These are phyloP conservation scores for Moesziomyces parantarcticus DNA, from an alignment of 1,284 basidiomycete species.

Conservation along the genomic window DNA sequence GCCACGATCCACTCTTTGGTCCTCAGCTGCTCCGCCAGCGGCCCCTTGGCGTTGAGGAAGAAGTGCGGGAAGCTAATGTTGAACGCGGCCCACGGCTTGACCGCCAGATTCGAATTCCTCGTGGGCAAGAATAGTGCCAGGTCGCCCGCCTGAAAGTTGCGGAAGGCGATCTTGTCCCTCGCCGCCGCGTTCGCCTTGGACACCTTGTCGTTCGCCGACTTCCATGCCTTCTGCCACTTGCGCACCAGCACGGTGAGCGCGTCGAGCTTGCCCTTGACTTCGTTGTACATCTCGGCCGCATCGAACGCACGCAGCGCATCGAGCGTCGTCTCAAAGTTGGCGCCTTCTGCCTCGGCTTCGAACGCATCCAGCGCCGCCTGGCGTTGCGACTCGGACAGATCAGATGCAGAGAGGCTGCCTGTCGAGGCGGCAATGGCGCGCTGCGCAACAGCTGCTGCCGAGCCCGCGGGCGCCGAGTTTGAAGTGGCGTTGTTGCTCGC, in stretches of 20 bases:
- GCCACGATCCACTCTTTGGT: conserved; percentile 88
- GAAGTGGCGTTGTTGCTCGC: conserved; percentile 9
- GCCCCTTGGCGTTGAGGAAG: conserved; percentile 82
- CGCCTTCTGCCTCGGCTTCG: conserved; percentile 37
- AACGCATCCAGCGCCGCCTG: conserved; percentile 52
- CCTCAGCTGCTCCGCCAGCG: conserved; percentile 77
- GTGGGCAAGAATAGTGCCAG: conserved; percentile 95
- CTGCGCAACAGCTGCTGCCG: conserved; percentile 22
- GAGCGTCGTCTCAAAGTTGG: conserved; percentile 44
- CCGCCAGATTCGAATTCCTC: conserved; percentile 78
- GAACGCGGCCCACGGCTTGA: conserved; percentile 63
- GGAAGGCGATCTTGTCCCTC: conserved; percentile 70
- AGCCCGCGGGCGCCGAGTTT: conserved; percentile 6
- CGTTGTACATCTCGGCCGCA: conserved; percentile 80
- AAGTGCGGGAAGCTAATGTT: conserved; percentile 90
- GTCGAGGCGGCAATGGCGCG: conserved; percentile 38
- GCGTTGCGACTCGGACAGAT: conserved; percentile 47
- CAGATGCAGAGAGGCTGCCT: conserved; percentile 36
- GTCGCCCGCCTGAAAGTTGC: conserved; percentile 71
- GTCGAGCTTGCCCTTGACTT: conserved; percentile 78
- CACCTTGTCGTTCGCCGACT: conserved; percentile 77
- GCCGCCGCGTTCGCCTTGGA: conserved; percentile 69
- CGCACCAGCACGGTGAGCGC: conserved; percentile 77
- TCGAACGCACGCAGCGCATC: conserved; percentile 76
- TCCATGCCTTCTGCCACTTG: conserved; percentile 94